Percentiles rank a stretch among this genome's conserved stretches.
These are phyloP conservation scores for Asterophora lycoperdoides DNA, from an alignment of 768 basidiomycete genomes.

Conservation along the genomic window DNA sequence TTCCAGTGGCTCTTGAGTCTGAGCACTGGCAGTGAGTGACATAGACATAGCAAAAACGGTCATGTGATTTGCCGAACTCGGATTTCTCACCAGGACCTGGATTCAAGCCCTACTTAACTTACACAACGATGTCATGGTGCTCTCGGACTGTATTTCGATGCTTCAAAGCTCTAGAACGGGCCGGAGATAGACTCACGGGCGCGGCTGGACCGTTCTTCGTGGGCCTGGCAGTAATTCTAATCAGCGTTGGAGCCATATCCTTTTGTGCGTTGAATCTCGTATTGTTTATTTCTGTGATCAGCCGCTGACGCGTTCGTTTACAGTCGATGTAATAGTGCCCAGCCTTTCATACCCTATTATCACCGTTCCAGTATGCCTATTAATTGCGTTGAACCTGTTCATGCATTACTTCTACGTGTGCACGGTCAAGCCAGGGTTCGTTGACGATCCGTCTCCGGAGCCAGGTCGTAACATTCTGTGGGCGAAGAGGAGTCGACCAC, in stretches of 20 bases:
- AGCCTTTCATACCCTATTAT: conserved; percentile 55
- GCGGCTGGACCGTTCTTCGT: conserved; percentile 92
- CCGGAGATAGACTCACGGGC: conserved; percentile 78
- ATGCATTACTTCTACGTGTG: conserved; percentile 85
- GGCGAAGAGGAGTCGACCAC: conserved; percentile 40
- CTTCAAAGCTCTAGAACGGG: conserved; percentile 61
- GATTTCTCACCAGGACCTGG: too few species aligned
- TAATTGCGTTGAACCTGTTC: conserved; percentile 73
- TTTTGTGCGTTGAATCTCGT: conserved; percentile 69
- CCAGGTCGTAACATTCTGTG: conserved; percentile 47
- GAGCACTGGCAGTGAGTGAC: too few species aligned
- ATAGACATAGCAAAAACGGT: too few species aligned
- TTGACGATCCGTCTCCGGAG: conserved; percentile 50
- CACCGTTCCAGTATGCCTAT: conserved; percentile 61
- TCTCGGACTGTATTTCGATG: conserved; percentile 46
- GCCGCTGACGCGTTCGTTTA: not conserved
- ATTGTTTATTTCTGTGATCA: not conserved
- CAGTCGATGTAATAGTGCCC: conserved; percentile 80
- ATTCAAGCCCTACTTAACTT: too few species aligned
- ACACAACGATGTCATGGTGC: conserved; percentile 23
- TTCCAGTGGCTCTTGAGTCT: too few species aligned
- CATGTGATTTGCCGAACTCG: too few species aligned
- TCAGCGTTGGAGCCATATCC: conserved; percentile 60
- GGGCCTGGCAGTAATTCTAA: conserved; percentile 69
- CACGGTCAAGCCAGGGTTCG: conserved; percentile 75